phyloP scores from a whole-genome alignment of 176 grass and related monocot genomes.

The Pontederia paniculata region DNA sequence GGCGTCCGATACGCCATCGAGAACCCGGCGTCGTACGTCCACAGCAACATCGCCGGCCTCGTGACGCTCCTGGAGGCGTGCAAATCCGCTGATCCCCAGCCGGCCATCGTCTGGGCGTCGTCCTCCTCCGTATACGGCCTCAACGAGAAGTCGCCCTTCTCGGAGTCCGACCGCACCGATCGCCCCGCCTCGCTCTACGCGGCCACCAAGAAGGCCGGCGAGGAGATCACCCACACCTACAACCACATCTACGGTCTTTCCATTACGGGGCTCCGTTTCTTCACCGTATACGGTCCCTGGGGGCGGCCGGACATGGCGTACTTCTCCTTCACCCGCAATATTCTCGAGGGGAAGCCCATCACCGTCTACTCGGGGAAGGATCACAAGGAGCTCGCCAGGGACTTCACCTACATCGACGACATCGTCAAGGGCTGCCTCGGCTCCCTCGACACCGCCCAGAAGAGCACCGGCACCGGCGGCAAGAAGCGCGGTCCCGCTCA shows the following conservation, averaged over 20 bases:
- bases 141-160: no score
- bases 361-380: constrained; percentile 21
- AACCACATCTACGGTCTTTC: constrained; percentile 38
- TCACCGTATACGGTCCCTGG: constrained; percentile 39
- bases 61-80: constrained; percentile 31
- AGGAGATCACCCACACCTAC: constrained; percentile 39
- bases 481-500: constrained; percentile 22
- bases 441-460: constrained; percentile 26
- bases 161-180: no score
- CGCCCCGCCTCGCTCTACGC: constrained; percentile 36
- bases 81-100: constrained; percentile 23
- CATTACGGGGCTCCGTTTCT: constrained; percentile 32
- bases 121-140: no score
- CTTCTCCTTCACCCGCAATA: constrained; percentile 38
- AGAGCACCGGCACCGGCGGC: constrained; percentile 34
- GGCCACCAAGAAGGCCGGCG: constrained; percentile 38
- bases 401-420: constrained; percentile 43
- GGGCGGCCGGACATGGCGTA: no score
- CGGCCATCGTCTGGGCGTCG: constrained; percentile 34
- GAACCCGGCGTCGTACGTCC: constrained; percentile 35
- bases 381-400: constrained; percentile 23
- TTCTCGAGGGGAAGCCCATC: constrained; percentile 36
- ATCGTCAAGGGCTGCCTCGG: constrained; percentile 36
- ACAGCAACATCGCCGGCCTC: constrained; percentile 29
- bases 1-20: constrained; percentile 32